Percentiles rank a stretch among this genome's conserved stretches.
Evolutionary conservation across 805 yeast genomes (phyloP).

Genomic region (Hanseniaspora mollemarum): DNA sequence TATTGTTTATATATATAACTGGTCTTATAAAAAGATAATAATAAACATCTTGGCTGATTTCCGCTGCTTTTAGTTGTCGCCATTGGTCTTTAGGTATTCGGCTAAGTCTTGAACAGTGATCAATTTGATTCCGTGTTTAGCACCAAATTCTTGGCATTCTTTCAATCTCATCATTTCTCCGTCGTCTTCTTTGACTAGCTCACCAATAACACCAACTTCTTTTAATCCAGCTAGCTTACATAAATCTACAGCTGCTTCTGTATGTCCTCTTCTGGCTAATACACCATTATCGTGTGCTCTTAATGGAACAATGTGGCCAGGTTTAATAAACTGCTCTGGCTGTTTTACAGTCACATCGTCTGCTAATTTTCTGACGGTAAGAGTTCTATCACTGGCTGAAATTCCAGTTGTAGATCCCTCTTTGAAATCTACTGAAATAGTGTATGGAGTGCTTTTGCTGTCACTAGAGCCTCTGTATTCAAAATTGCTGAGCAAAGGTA

Average conservation of each 20-base stretch:
- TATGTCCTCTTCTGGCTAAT: conserved; percentile 77
- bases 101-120: conserved; percentile 70
- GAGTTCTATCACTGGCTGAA: conserved; percentile 84
- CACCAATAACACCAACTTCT: conserved; percentile 89
- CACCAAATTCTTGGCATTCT: conserved; percentile 66
- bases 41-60: background rate
- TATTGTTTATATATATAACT: background rate
- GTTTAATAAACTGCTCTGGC: conserved; percentile 65
- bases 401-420: conserved; percentile 96
- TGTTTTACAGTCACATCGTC: conserved; percentile 35
- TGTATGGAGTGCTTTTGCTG: conserved; percentile 93
- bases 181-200: conserved; percentile 81
- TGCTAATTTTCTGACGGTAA: conserved; percentile 67
- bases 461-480: conserved; percentile 40
- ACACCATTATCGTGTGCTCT: conserved; percentile 84
- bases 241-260: conserved; percentile 92
- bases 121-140: conserved; percentile 50
- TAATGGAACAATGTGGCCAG: conserved; percentile 90
- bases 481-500: conserved; percentile 54
- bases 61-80: conserved; percentile 9
- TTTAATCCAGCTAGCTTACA: conserved; percentile 62
- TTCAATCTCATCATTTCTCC: conserved; percentile 91
- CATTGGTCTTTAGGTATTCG: conserved; percentile 34
- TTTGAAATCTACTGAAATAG: conserved; percentile 75
- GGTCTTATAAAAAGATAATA: no score